Evolutionary conservation across 768 basidiomycete genomes (phyloP), one percentile per base, ranked within the genome.

Genomic region (Pisolithus marmoratus): DNA sequence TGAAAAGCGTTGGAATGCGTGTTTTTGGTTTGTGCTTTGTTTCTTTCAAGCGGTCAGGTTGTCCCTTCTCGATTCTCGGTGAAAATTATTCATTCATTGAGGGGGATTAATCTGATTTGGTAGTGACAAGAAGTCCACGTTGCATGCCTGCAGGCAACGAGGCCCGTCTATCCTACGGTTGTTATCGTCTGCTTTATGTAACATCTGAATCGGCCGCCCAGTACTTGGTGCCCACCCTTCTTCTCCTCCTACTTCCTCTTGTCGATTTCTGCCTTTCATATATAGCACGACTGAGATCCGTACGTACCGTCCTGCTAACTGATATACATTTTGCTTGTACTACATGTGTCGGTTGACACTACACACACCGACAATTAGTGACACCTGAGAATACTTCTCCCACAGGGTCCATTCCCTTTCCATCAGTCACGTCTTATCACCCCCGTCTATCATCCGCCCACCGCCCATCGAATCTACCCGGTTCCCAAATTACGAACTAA

Each of bases 101-200:
- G 64, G 61, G 71, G 68, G 69, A 72, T 75, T 24, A 23, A 22
- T 84, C 80, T 77, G 78, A 82, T 81, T 67, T 62, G 68, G 66
- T 52, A 67, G 41, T 51, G 58, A 72, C 69, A 68, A 23, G 24
- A 45, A 72, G 67, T 70, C 69, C 78, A 86, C 84, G 84, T 84
- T 84, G 75, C 73, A 70, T 82, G 84, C 84, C 84, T 85, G 82
- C 82, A 85, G 83, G 84, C 83, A 79, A 64, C 23, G 43, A 45
- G 43, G 43, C 20, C 41, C 26, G 23, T 43, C 61, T 56, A 62
- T 65, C 69, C 73, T 74, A 72, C 50, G 57, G 59, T 58, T 55
- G 49, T 64, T 69, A 57, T 65, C 70, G 63, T 62, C 70, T 63
- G 60, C 64, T 66, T 79, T 79, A 75, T 69, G 74, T 79, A 76